Base-by-base conservation (phyloP, 352 stramenopile species). In the Globisporangium abappressorium region DNA sequence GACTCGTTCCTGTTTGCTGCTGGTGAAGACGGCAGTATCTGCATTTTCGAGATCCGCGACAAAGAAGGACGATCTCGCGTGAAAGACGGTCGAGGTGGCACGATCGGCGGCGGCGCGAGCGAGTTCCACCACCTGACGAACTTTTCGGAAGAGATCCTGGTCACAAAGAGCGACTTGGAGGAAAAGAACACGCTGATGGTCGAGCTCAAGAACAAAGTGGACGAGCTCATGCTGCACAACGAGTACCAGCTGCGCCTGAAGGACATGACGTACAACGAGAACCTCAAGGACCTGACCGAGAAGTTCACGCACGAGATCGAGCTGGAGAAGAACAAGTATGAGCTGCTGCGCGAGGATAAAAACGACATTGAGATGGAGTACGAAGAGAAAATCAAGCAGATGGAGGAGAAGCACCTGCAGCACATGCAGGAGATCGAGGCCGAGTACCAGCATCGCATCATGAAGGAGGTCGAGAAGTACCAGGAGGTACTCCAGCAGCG, bases 221-320 rank as follows among this genome's bases (percentile, higher is more conserved):
- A 98, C 64, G 92, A 98, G 65, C 80, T 98, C 12, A 95, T 90
- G 72, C 80, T 97, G 18, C 90, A 98, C 68, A 98, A 98, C 70
- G 95, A 98, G 62, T 98, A 98, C 72, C 92, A 98, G 64, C 72
- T 98, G 26, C 84, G 94, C 12, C 78, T 98, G 18, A 98, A 98
- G 65, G 93, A 98, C 68, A 98, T 98, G 92, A 97, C 94, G 63
- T 98, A 98, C 78, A 91, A 89, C 58, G 94, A 98, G 66, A 96
- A 98, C 61, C 81, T 98, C 33, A 98, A 98, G 70, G 95, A 98
- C 65, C 70, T 97, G 43, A 97, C 85, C 4, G 91, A 98, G 59
- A 95, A 97, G 70, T 98, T 97, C 70, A 95, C 87, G 3, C 91
- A 97, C 68, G 91, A 98, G 76, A 90, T 98, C 46, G 93, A 98